Percentiles rank a stretch among this genome's conserved stretches.
Evolutionary conservation across 1,284 basidiomycete species (phyloP).

Genomic region (Trametes sp.): DNA sequence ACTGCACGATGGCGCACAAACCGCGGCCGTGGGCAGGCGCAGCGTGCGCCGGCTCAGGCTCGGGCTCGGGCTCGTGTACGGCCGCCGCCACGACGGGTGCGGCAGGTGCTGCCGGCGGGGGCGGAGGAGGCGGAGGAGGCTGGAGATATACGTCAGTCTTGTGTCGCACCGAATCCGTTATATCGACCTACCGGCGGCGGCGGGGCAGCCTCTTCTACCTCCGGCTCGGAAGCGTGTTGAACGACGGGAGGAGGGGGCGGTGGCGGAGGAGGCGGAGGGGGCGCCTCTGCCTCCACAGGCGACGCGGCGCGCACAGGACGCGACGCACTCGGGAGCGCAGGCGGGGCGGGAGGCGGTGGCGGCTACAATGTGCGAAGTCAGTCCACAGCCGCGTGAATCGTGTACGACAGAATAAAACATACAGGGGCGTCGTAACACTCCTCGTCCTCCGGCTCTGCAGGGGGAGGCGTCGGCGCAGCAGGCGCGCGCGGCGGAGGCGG

Average conservation of each 20-base stretch:
- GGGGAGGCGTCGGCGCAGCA: constrained; percentile 36
- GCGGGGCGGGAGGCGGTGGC: constrained; percentile 47
- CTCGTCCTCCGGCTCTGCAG: constrained; percentile 48
- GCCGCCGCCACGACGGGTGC: constrained; percentile 44
- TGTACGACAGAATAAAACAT: background rate
- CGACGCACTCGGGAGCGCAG: constrained; percentile 36
- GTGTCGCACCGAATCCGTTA: background rate
- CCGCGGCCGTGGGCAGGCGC: constrained; percentile 52
- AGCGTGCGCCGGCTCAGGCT: constrained; percentile 48
- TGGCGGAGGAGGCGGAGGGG: constrained; percentile 48
- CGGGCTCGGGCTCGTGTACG: constrained; percentile 54
- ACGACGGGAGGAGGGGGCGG: constrained; percentile 38
- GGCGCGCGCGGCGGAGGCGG: constrained; percentile 46
- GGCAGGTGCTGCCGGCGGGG: constrained; percentile 40
- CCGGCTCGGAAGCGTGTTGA: constrained; percentile 34
- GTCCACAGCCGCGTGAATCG: background rate
- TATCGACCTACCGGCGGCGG: constrained; percentile 35
- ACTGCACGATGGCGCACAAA: constrained; percentile 70
- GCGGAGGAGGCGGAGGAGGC: constrained; percentile 43
- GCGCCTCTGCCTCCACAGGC: constrained; percentile 40
- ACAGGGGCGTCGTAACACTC: constrained; percentile 47
- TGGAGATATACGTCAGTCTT: constrained; percentile 11
- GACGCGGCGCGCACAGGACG: constrained; percentile 36
- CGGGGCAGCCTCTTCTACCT: constrained; percentile 38
- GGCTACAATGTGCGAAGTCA: constrained; percentile 29